A percentile compares a stretch with the other conserved stretches of the same genome.
phyloP scores from a whole-genome alignment of 352 stramenopile species.

The Phytophthora idaei region DNA sequence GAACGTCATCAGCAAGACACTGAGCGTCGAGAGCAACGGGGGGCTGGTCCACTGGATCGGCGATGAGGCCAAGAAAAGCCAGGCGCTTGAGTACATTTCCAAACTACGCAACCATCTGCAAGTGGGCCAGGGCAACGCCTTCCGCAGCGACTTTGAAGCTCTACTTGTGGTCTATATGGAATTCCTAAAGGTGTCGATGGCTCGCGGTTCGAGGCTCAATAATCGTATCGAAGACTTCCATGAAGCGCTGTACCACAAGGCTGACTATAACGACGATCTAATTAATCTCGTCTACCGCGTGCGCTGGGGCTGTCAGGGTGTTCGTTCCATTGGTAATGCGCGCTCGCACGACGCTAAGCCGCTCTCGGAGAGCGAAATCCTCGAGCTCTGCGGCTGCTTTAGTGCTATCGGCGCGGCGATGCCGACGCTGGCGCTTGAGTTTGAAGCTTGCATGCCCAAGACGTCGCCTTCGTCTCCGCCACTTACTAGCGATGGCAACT shows the following conservation, averaged over 20 bases:
- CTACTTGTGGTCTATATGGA: slow-evolving; percentile 40
- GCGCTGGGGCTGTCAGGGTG: slow-evolving; percentile 35
- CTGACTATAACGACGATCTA: slow-evolving; percentile 25
- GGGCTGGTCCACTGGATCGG: slow-evolving; percentile 33
- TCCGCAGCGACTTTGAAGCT: slow-evolving; percentile 38
- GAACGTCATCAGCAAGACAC: slow-evolving; percentile 18
- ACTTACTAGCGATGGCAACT: slow-evolving; percentile 14
- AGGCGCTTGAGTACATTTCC: slow-evolving; percentile 13
- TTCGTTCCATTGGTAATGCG: slow-evolving; percentile 34
- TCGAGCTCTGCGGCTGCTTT: slow-evolving; percentile 38
- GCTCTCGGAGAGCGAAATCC: slow-evolving; percentile 35
- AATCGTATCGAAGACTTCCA: slow-evolving; percentile 42
- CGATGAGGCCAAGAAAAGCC: slow-evolving; percentile 15
- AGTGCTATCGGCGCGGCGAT: slow-evolving; percentile 38
- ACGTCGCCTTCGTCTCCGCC: slow-evolving; percentile 3
- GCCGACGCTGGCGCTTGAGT: slow-evolving; percentile 32
- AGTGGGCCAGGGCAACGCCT: slow-evolving; percentile 26
- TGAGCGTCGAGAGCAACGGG: slow-evolving; percentile 28
- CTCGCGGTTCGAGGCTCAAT: slow-evolving; percentile 24
- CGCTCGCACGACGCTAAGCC: slow-evolving; percentile 28
- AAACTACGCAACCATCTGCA: slow-evolving; percentile 28
- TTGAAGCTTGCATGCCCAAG: slow-evolving; percentile 28
- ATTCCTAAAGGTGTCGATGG: slow-evolving; percentile 28
- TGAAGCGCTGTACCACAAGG: slow-evolving; percentile 32
- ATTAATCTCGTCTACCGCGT: slow-evolving; percentile 41